Base-by-base conservation (phyloP, 139 green algal genomes). In the Microglena sp. region DNA sequence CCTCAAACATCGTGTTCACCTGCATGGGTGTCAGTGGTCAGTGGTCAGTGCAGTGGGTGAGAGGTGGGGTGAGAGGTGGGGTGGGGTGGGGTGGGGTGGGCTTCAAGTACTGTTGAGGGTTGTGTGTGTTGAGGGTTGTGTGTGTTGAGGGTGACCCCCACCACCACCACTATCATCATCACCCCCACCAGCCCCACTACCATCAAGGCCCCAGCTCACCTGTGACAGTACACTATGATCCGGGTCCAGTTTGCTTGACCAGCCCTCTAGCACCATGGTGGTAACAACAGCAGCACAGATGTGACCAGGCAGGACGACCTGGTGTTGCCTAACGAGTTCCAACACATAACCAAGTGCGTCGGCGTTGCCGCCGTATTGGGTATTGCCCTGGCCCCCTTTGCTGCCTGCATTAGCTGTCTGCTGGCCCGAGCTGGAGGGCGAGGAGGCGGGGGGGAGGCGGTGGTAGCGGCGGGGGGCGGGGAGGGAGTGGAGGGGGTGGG, bases 221-320 rank as follows among this genome's bases (percentile, higher is more conserved):
- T 82, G 70, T 1, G 46, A 72, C n/a, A 91, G 71, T 27, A 89
- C 78, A 32, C 72, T 84, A 69, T 88, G 82, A 0, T 75, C 57
- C 2, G 81, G 81, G 31, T 87, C 82, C 46, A 92, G 73, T 64
- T 85, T 78, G 72, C 77, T 88, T 56, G 63, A 78, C 90, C 90
- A 96, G 26, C 90, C 89, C 71, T 96, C 88, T 44, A 96, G 69
- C 26, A 96, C 86, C 56, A 96, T 72, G 3, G 86, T 90, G 0
- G 89, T 92, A 43, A 96, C 87, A 35, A 96, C 78, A 33, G 87
- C 86, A 2, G 86, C 86, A 65, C 82, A 92, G 62, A 96, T 93
- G 66, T 94, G 83, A 24, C 88, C 89, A 2, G 89, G 89, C 61
- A 96, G 69, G 33, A 32, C 80, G 33, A 93, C 86, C 30, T 83